A percentile compares a stretch with the other conserved stretches of the same genome.
Evolutionary conservation across 163 green algal genomes (phyloP).

Genomic region (Coccomyxa subellipsoidea): DNA sequence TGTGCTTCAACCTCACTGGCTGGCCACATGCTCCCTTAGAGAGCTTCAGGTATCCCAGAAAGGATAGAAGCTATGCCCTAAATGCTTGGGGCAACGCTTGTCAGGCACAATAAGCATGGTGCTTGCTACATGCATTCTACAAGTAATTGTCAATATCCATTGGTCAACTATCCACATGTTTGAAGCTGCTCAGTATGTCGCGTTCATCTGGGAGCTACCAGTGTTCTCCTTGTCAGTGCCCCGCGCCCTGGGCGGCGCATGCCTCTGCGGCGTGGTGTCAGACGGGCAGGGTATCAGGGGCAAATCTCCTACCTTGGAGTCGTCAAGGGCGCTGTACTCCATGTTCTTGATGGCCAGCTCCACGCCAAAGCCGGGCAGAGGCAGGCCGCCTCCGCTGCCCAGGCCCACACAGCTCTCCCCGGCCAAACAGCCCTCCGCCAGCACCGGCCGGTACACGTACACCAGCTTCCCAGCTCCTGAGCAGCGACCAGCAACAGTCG

Average conservation of each 20-base stretch:
- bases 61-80: too few species aligned
- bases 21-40: too few species aligned
- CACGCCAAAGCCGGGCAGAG: conserved; percentile 80
- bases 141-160: too few species aligned
- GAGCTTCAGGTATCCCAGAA: too few species aligned
- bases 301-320: conserved; percentile 14
- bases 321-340: conserved; percentile 83
- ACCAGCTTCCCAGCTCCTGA: conserved; percentile 22
- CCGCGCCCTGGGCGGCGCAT: neutral
- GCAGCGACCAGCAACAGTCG: neutral
- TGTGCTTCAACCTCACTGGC: too few species aligned
- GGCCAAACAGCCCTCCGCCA: conserved; percentile 27
- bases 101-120: too few species aligned
- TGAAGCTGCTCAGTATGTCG: neutral
- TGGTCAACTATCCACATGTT: too few species aligned
- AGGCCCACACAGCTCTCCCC: conserved; percentile 31
- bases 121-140: too few species aligned
- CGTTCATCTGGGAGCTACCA: neutral
- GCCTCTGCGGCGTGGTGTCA: neutral
- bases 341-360: conserved; percentile 96
- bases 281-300: neutral
- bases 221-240: neutral
- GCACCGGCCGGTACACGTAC: conserved; percentile 69
- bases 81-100: too few species aligned
- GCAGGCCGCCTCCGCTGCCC: conserved; percentile 50